A percentile compares a stretch with the other conserved stretches of the same genome.
Evolutionary conservation across 164 flowering plant genomes (phyloP).

Genomic region (Vitis riparia): DNA sequence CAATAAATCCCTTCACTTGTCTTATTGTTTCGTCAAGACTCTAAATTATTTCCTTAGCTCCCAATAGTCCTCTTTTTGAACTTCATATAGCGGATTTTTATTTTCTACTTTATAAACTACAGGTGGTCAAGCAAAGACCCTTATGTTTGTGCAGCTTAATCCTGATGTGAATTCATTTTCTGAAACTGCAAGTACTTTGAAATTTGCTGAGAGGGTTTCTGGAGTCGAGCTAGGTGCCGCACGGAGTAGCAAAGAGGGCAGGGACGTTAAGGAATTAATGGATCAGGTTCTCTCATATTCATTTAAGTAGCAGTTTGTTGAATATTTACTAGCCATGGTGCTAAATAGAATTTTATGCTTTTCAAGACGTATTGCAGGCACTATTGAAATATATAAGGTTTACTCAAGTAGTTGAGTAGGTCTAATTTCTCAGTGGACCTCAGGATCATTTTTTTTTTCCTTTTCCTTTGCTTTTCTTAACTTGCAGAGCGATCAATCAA

Average conservation of each 20-base stretch:
- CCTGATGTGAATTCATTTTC: slow-evolving; percentile 75
- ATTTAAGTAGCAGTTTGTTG: background rate
- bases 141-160: slow-evolving; percentile 97
- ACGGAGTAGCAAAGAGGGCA: slow-evolving; percentile 80
- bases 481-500: too few relatives aligned
- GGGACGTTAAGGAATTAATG: slow-evolving; percentile 79
- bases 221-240: slow-evolving; percentile 99
- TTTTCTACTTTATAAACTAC: slow-evolving; percentile 10
- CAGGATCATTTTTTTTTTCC: background rate
- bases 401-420: too few relatives aligned
- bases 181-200: slow-evolving; percentile 81
- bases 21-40: background rate
- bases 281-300: slow-evolving; percentile 64
- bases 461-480: too few relatives aligned
- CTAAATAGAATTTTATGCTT: too few relatives aligned
- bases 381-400: too few relatives aligned
- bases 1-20: background rate
- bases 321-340: background rate
- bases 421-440: too few relatives aligned
- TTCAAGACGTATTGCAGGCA: too few relatives aligned
- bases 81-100: background rate
- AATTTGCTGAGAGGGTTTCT: slow-evolving; percentile 97
- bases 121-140: slow-evolving; percentile 99
- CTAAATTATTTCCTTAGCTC: background rate
- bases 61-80: background rate